Evolutionary conservation across 495 filamentous ascomycete species (phyloP).

Genomic region (Hypoxylon lenormandii): DNA sequence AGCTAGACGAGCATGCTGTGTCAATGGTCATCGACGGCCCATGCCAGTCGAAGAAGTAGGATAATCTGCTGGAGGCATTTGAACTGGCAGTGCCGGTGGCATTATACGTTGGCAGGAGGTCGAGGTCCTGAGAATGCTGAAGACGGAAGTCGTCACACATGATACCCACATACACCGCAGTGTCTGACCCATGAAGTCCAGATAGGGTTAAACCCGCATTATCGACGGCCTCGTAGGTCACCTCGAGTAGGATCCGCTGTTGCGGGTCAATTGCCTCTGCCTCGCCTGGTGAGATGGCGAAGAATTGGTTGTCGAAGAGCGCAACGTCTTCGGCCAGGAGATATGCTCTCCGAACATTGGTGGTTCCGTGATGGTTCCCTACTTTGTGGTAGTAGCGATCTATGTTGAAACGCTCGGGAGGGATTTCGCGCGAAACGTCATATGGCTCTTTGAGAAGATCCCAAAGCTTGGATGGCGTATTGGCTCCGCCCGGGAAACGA

Average conservation of each 20-base stretch:
- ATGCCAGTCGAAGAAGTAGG: constrained; percentile 61
- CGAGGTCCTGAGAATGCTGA: constrained; percentile 45
- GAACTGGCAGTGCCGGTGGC: constrained; percentile 21
- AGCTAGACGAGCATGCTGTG: constrained; percentile 67
- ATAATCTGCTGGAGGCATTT: constrained; percentile 55
- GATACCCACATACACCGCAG: constrained; percentile 55
- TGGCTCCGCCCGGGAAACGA: constrained; percentile 66
- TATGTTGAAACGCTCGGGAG: constrained; percentile 70
- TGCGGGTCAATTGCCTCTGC: constrained; percentile 50
- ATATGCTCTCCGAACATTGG: constrained; percentile 53
- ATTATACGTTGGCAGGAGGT: constrained; percentile 48
- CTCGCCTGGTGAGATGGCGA: constrained; percentile 51
- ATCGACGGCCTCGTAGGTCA: constrained; percentile 58
- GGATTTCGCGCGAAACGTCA: constrained; percentile 63
- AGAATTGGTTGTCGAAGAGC: constrained; percentile 59
- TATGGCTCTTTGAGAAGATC: constrained; percentile 62
- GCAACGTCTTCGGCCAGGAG: constrained; percentile 56
- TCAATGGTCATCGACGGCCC: constrained; percentile 62
- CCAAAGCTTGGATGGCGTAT: constrained; percentile 66
- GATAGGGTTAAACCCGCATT: constrained; percentile 53
- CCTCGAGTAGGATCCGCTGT: constrained; percentile 58
- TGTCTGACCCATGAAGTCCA: constrained; percentile 49
- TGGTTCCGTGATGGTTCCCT: constrained; percentile 19
- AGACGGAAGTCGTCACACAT: constrained; percentile 55
- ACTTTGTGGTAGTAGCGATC: constrained; percentile 71